phyloP scores from a whole-genome alignment of 352 stramenopile species.

The Pythium aquatile region DNA sequence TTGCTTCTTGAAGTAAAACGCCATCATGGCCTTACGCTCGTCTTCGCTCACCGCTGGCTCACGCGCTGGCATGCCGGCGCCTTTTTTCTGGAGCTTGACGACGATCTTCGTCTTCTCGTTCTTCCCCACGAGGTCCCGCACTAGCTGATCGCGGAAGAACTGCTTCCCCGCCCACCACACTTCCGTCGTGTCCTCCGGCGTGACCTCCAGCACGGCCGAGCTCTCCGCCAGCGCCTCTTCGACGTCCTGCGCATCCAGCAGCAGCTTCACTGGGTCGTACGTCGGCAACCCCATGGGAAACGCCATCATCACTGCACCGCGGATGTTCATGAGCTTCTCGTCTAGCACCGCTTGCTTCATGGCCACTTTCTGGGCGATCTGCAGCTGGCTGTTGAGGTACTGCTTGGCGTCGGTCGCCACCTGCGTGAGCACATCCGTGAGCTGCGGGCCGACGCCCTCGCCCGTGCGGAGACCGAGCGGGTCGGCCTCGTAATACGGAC shows the following conservation, averaged over 20 bases:
- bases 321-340: constrained; percentile 93
- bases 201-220: constrained; percentile 73
- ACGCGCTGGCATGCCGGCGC: constrained; percentile 79
- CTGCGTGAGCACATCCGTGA: constrained; percentile 71
- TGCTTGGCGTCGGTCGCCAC: constrained; percentile 77
- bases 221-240: constrained; percentile 62
- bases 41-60: constrained; percentile 90
- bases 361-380: constrained; percentile 63
- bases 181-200: constrained; percentile 82
- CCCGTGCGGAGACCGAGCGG: constrained; percentile 84
- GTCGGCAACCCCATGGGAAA: constrained; percentile 94
- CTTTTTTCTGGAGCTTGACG: constrained; percentile 90
- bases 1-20: constrained; percentile 93
- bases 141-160: constrained; percentile 89
- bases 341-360: constrained; percentile 63
- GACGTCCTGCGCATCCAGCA: constrained; percentile 72
- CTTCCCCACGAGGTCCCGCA: constrained; percentile 90
- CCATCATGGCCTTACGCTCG: constrained; percentile 97
- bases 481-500: constrained; percentile 84
- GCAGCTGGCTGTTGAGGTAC: constrained; percentile 64
- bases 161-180: constrained; percentile 97
- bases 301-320: constrained; percentile 91
- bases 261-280: constrained; percentile 84
- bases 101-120: constrained; percentile 96
- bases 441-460: constrained; percentile 83